Base-by-base conservation (phyloP, 805 yeast species). In the Candida peoriensis region DNA sequence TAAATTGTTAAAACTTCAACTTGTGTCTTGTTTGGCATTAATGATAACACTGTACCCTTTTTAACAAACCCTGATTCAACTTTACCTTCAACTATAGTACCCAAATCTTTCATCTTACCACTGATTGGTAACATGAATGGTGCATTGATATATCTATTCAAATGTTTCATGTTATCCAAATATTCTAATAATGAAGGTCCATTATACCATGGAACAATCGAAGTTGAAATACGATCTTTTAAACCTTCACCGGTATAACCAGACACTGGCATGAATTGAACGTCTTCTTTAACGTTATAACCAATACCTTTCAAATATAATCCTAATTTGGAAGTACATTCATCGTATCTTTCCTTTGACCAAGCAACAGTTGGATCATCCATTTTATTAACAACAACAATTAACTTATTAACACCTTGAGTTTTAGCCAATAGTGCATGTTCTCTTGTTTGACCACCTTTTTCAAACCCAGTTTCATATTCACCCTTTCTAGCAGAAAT, bases 401-500 rank as follows among this genome's bases (percentile, higher is more conserved):
- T 72, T 61, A 90, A 75, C 61, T 81, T 83, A 71, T 90, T 87
- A 43, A 90, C 96, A 68, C 98, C 98, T 67, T 90, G 97, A 34
- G 97, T 93, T 72, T 90, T 93, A 43, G 98, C 98, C 59, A 90
- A 72, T 41, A 90, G 70, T 10, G 97, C 97, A 58, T 90, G 98
- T 73, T 89, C 97, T 69, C 97, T 81, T 24, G 97, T 89, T 70
- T 90, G 98, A 50, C 98, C 98, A 55, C 97, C 97, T 63, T 88
- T 86, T 70, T 90, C 98, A 57, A 90, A 90, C 43, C 98, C 98
- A 36, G 98, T 93, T 70, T 93, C 99, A 65, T 93, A 93, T 64
- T 93, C 99, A 68, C 99, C 99, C 66, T 89, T 88, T 74, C 99
- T 84, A 30, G 97, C 97, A 44, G 96, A 85, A 51, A 93, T 93